phyloP scores from a whole-genome alignment of 2,329 filamentous ascomycete species.

The Teratosphaeria destructans region DNA sequence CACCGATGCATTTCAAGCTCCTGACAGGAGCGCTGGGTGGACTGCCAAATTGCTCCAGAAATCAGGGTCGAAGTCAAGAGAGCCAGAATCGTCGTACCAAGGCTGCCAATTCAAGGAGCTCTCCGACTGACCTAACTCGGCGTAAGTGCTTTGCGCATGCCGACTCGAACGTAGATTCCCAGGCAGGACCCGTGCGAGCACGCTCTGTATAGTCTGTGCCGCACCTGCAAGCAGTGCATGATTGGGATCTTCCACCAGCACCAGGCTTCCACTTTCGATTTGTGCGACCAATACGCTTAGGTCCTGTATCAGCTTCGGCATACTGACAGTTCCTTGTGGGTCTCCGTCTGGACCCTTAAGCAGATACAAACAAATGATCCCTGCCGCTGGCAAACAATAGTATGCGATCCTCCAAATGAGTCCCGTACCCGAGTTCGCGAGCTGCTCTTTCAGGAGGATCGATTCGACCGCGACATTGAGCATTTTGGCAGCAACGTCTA shows the following conservation, averaged over 20 bases:
- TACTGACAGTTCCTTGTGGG: background rate
- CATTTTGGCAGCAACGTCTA: background rate
- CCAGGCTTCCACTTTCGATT: background rate
- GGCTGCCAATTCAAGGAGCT: background rate
- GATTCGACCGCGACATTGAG: background rate
- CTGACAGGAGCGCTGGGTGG: background rate
- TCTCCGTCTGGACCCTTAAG: background rate
- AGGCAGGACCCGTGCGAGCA: background rate
- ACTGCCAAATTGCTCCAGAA: background rate
- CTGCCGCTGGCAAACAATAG: background rate
- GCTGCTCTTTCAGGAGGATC: background rate
- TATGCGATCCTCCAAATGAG: background rate
- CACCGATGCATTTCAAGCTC: too few species aligned
- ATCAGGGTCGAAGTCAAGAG: background rate
- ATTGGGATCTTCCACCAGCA: background rate
- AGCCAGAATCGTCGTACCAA: background rate
- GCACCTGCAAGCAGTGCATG: background rate
- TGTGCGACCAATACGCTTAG: background rate
- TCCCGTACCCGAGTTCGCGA: background rate
- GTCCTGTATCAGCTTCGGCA: background rate
- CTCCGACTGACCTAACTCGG: background rate
- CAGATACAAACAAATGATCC: background rate
- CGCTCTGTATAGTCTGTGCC: background rate
- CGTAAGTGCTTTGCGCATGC: background rate
- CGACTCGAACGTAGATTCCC: background rate